A percentile compares a stretch with the other conserved stretches of the same genome.
Evolutionary conservation across 257 asterid species (phyloP).

Genomic region (Fraxinus americana): DNA sequence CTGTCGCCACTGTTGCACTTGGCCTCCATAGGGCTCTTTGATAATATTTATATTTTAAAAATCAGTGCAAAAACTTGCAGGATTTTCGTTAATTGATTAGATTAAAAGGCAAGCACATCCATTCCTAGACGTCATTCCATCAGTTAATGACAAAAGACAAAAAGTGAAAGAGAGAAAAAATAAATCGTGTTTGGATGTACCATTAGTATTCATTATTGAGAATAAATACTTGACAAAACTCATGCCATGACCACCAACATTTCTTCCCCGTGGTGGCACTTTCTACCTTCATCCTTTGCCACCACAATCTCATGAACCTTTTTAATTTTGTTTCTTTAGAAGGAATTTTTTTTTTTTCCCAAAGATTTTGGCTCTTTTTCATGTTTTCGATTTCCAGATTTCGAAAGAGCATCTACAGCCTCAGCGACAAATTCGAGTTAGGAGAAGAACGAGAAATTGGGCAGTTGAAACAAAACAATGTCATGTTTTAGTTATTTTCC

Average conservation of each 20-base stretch:
- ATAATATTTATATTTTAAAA: too few species aligned
- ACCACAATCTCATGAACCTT: background rate
- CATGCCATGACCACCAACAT: background rate
- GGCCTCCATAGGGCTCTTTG: background rate
- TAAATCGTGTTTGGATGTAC: background rate
- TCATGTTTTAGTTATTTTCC: too few species aligned
- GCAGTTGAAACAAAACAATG: too few species aligned
- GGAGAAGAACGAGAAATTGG: too few species aligned
- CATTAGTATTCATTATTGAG: background rate
- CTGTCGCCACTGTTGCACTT: too few species aligned
- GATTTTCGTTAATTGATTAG: background rate
- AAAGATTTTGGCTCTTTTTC: too few species aligned
- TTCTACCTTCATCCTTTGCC: background rate
- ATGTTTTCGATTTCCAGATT: too few species aligned
- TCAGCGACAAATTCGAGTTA: too few species aligned
- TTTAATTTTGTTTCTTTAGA: background rate
- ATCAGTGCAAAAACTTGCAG: background rate
- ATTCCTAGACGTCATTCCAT: too few species aligned
- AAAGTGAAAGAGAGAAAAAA: background rate
- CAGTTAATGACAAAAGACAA: background rate
- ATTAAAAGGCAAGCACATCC: background rate
- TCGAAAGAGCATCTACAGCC: too few species aligned
- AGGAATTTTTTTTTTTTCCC: background rate
- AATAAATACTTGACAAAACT: too few species aligned
- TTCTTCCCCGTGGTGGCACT: background rate